Evolutionary conservation across 805 yeast genomes (phyloP), one percentile per base, ranked within the genome.

Genomic region (Cyberlindnera misumaiensis): DNA sequence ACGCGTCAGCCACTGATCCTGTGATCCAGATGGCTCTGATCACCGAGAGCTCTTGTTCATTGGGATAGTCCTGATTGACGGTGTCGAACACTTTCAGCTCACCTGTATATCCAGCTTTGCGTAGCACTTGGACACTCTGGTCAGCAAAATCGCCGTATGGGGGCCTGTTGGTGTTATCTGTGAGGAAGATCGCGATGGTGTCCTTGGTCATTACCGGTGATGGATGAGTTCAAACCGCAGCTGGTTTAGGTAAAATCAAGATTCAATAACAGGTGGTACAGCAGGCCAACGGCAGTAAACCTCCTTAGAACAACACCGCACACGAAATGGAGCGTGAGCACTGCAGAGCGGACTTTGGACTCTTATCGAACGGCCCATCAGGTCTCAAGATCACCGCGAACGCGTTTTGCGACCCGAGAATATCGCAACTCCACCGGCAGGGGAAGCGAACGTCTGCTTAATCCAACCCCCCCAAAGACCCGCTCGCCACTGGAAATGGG

Each of bases 101-200:
- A 16, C 40, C 38, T 5, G 17, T 28, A 8, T 46, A 26, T 1
- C 59, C 58, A 3, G 56, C 47, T 1, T 39, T 36, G 16, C 47
- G 31, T 31, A 75, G 42, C 7, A 73, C 51, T 5, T 49, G 49
- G 1, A 46, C 45, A 18, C 70, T 63, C 45, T 67, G 68, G 43
- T 74, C 77, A 2, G 76, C 81, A 51, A 70, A 75, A 51, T 73
- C 76, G 1, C 80, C 81, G 48, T 49, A 65, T 30, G 32, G n/a
- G 14, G 20, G 14, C 29, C 25, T 20, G 17, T 48, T 47, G 1
- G 47, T 30, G 25, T 50, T 45, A 28, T 54, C 59, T 1, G 53
- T 44, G 14, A 40, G 37, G 31, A 54, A 42, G 18, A 54, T 42
- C 12, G 55, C 56, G 18, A 54, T 45, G 11, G 39, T 20, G 36